A percentile compares a stretch with the other conserved stretches of the same genome.
These are phyloP conservation scores for Cymbopogon citratus DNA, from an alignment of 176 grass and related monocot species.

Conservation along the genomic window DNA sequence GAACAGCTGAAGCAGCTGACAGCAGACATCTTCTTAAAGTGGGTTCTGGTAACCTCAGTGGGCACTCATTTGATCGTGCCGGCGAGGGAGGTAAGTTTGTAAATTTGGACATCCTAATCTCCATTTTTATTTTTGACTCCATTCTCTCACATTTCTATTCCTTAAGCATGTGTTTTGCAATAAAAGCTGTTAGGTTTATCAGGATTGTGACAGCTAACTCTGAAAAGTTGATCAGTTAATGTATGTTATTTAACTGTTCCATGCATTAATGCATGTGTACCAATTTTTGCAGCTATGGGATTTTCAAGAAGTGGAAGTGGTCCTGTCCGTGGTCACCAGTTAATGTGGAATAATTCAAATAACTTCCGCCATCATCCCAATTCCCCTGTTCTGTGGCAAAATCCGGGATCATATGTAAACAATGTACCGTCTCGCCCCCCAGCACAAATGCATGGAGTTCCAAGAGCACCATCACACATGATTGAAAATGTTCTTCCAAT, in stretches of 20 bases:
- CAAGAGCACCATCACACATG: conserved; percentile 65
- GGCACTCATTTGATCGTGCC: conserved; percentile 56
- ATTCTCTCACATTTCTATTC: background rate
- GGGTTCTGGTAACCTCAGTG: conserved; percentile 57
- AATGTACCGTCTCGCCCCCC: conserved; percentile 44
- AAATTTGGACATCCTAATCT: conserved; percentile 25
- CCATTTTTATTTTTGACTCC: background rate
- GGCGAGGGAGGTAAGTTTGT: conserved; percentile 50
- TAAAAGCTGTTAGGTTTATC: background rate
- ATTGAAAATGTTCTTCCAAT: conserved; percentile 47
- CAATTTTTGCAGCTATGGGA: conserved; percentile 47
- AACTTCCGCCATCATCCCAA: conserved; percentile 35
- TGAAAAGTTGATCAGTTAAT: conserved; percentile 8
- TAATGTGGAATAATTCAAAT: conserved; percentile 75
- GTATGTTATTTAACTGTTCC: conserved; percentile 16
- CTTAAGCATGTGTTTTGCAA: background rate
- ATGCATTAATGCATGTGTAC: background rate
- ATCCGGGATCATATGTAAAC: conserved; percentile 44
- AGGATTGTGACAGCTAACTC: background rate
- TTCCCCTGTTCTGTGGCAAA: conserved; percentile 56
- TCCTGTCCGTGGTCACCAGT: conserved; percentile 49
- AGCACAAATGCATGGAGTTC: conserved; percentile 54
- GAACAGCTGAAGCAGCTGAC: conserved; percentile 44
- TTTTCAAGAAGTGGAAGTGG: conserved; percentile 74
- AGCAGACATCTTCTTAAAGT: conserved; percentile 59